Evolutionary conservation across 768 basidiomycete genomes (phyloP), one percentile per base, ranked within the genome.

Genomic region (Clitopilus passeckerianus): DNA sequence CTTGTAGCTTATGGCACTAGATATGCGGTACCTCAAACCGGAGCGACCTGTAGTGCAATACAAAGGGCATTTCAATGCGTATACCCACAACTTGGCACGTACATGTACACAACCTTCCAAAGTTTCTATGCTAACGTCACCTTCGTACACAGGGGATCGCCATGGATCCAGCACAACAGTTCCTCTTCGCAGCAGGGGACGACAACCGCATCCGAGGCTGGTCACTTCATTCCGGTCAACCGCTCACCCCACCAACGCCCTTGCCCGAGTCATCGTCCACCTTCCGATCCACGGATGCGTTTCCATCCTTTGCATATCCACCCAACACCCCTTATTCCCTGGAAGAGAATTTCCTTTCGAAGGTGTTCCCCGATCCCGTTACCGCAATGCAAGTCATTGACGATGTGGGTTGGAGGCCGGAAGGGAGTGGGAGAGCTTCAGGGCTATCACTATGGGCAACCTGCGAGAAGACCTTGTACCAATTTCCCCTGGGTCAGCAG

Each of bases 121-220:
- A n/a, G 16, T 27, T n/a, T 18, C 37, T 24, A 58, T 18, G 2
- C 23, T 34, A 8, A 23, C 18, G 24, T 24, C 57, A 37, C 6
- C 56, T 52, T 14, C 6, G 46, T 53, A 33, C 52, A 24, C 64
- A 91, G 90, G 89, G 89, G 5, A 75, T 90, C 6, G 73, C 81
- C 0, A 65, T 83, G 16, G 88, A 90, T 62, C 80, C 84, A 0
- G 61, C 69, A 7, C 76, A 86, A 53, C 74, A 82, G 27, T 80
- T 86, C 54, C 66, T 93, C 16, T 89, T 89, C 60, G 86, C 86
- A 8, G 86, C 86, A 0, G 89, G 89, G 9, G 80, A 85, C 61
- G 90, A 93, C 69, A 62, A 72, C 44, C 77, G 76, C 33, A 79
- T 91, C 59, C 83, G 87, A 22, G 80, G 79, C 2, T 92, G 90